Conservation (phyloP, 2,329 filamentous ascomycete species). For the Cordyceps pruinosa region DNA sequence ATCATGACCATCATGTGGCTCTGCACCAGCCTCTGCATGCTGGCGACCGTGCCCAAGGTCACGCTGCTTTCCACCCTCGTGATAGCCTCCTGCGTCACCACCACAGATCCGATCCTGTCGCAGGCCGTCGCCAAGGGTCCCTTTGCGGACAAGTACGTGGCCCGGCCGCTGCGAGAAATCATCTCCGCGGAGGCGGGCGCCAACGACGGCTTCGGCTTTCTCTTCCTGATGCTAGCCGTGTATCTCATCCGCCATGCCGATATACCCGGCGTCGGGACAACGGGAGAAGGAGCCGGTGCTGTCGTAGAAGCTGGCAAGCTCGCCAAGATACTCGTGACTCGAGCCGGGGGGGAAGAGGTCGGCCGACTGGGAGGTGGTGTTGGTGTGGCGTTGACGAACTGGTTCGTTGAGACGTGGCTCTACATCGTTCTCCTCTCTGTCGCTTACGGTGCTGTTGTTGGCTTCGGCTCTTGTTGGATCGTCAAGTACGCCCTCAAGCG, state of each 20-base stretch:
- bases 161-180: constrained; percentile 50
- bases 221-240: constrained; percentile 52
- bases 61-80: constrained; percentile 47
- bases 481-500: constrained; percentile 36
- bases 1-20: constrained; percentile 59
- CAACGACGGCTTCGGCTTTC: constrained; percentile 57
- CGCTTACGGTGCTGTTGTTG: constrained; percentile 45
- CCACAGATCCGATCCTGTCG: constrained; percentile 55
- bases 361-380: constrained; percentile 47
- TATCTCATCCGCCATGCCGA: constrained; percentile 50
- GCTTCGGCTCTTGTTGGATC: constrained; percentile 39
- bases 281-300: constrained; percentile 1
- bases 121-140: constrained; percentile 50
- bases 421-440: constrained; percentile 51
- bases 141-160: constrained; percentile 56
- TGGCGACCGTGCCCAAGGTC: constrained; percentile 47
- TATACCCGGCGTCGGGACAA: constrained; percentile 19
- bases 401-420: constrained; percentile 53
- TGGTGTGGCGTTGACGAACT: constrained; percentile 45
- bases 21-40: constrained; percentile 47
- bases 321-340: constrained; percentile 15
- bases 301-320: neutral
- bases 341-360: constrained; percentile 28
- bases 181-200: constrained; percentile 56
- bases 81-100: constrained; percentile 54